Percentiles rank a stretch among this genome's conserved stretches.
Evolutionary conservation across 257 asterid genomes (phyloP).

Genomic region (Craterostigma plantagineum): DNA sequence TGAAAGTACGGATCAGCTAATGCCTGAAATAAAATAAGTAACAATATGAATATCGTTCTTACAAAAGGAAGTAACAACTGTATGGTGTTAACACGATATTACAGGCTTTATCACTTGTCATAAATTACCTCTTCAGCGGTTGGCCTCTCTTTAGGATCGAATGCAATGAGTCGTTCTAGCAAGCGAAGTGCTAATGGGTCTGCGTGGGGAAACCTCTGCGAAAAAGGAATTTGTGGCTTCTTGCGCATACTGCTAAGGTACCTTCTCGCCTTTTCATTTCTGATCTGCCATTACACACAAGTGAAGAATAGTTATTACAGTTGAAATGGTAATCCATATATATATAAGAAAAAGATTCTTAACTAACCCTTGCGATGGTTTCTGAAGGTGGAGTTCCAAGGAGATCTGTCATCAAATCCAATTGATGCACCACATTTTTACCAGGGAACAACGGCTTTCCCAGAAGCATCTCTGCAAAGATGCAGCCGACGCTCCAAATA

Average conservation of each 20-base stretch:
- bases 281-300: conserved; percentile 66
- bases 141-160: conserved; percentile 92
- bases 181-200: conserved; percentile 73
- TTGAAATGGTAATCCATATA: neutral
- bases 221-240: conserved; percentile 59
- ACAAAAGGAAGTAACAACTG: neutral
- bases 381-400: conserved; percentile 90
- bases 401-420: conserved; percentile 85
- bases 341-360: neutral
- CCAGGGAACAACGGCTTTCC: conserved; percentile 91
- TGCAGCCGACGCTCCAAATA: conserved; percentile 96
- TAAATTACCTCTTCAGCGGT: conserved; percentile 70
- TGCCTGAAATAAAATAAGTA: conserved; percentile 41
- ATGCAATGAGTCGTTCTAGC: conserved; percentile 66
- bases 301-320: conserved; percentile 1
- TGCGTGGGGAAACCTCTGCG: conserved; percentile 55
- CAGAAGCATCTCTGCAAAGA: conserved; percentile 77
- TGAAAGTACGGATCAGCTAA: conserved; percentile 66
- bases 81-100: neutral
- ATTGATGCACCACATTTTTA: conserved; percentile 84
- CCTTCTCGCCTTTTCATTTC: conserved; percentile 96
- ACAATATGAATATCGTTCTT: too few relatives aligned
- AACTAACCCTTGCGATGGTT: conserved; percentile 64
- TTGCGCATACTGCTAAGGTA: conserved; percentile 76
- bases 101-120: neutral